Evolutionary conservation across 1,284 basidiomycete genomes (phyloP).

Genomic region (Cryptococcus amylolentus): DNA sequence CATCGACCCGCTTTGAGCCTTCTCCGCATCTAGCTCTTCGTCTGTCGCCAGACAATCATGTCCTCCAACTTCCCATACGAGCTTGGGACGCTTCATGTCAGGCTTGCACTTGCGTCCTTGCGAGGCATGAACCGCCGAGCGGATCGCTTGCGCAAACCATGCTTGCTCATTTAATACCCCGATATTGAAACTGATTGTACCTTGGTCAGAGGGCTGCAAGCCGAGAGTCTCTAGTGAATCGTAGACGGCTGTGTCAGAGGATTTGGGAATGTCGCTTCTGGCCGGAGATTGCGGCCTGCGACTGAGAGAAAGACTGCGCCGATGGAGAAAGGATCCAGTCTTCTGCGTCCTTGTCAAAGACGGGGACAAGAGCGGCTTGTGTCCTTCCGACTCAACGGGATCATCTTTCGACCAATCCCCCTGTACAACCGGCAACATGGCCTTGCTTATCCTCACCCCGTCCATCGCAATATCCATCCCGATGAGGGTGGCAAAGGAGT

Average conservation of each 20-base stretch:
- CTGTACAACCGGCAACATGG: too few species aligned
- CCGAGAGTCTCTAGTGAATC: not conserved
- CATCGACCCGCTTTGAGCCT: not conserved
- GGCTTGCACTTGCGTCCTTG: constrained; percentile 24
- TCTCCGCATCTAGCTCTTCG: constrained; percentile 27
- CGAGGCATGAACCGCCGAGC: constrained; percentile 24
- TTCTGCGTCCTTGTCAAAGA: not conserved
- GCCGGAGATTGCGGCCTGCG: not conserved
- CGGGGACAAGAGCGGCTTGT: too few species aligned
- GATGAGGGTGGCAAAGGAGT: constrained; percentile 47
- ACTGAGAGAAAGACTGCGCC: not conserved
- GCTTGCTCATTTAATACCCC: constrained; percentile 44
- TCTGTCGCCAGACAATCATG: constrained; percentile 38
- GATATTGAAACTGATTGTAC: constrained; percentile 35
- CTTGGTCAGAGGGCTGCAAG: not conserved
- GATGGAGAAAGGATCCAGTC: not conserved
- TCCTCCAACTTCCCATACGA: constrained; percentile 38
- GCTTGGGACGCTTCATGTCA: constrained; percentile 22
- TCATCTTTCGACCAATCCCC: too few species aligned
- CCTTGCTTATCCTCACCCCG: too few species aligned
- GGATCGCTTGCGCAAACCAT: constrained; percentile 36
- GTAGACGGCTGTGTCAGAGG: not conserved
- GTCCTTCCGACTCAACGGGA: too few species aligned
- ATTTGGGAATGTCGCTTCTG: not conserved
- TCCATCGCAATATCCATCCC: constrained; percentile 26